Percentiles rank a stretch among this genome's conserved stretches.
These are phyloP conservation scores for Fusarium setosum DNA, from an alignment of 2,329 filamentous ascomycete species.

Conservation along the genomic window DNA sequence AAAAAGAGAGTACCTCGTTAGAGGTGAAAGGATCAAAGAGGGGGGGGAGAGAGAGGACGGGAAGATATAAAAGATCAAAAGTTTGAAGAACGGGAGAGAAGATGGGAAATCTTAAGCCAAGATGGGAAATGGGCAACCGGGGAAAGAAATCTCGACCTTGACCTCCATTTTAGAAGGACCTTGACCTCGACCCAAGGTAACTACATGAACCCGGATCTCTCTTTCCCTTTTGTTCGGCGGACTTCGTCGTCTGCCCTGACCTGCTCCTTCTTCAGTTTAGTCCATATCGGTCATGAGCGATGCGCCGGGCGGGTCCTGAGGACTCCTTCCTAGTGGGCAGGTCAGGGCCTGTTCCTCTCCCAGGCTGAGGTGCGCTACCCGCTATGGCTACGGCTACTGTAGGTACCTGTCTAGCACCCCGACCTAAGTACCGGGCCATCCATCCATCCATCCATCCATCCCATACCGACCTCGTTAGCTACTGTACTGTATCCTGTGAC, in stretches of 20 bases:
- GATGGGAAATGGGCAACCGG: conserved; percentile 12
- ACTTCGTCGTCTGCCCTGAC: conserved; percentile 11
- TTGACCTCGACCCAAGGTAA: conserved; percentile 6
- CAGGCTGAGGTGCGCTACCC: conserved; percentile 7
- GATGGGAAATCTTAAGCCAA: neutral
- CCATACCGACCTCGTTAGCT: too few species aligned
- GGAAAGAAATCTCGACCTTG: conserved; percentile 4
- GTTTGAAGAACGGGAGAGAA: neutral
- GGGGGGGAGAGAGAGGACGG: neutral
- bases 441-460: too few species aligned
- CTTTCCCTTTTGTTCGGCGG: conserved; percentile 18
- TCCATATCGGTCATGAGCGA: conserved; percentile 22
- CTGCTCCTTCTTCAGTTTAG: conserved; percentile 25
- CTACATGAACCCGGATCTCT: conserved; percentile 9
- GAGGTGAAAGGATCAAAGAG: neutral
- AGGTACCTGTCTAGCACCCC: conserved; percentile 13
- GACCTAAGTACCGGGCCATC: conserved; percentile 33
- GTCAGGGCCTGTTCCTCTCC: neutral
- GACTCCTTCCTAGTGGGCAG: conserved; percentile 15
- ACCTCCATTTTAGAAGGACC: conserved; percentile 9
- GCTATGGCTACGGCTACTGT: too few species aligned
- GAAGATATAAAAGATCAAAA: neutral
- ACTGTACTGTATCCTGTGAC: too few species aligned
- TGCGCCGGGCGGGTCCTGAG: conserved; percentile 16
- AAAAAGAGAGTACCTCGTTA: neutral